phyloP scores from a whole-genome alignment of 768 basidiomycete genomes.

The Tylopilus felleus region DNA sequence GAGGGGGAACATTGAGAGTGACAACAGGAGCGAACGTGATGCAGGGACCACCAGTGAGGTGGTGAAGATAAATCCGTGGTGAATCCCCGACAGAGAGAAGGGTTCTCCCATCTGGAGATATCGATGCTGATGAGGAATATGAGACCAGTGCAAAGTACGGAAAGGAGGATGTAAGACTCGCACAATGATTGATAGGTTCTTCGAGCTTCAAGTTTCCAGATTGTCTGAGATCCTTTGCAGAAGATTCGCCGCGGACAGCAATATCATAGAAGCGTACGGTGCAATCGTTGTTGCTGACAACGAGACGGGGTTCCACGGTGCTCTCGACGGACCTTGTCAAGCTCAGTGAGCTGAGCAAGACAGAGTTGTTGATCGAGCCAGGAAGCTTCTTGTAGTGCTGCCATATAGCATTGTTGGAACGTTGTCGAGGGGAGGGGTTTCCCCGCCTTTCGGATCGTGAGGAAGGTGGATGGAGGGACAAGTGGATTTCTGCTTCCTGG shows the following conservation, averaged over 20 bases:
- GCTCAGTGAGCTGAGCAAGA: slow-evolving; percentile 60
- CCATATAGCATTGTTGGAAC: slow-evolving; percentile 39
- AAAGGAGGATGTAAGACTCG: slow-evolving; percentile 27
- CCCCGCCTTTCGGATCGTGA: slow-evolving; percentile 22
- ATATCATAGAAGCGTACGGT: slow-evolving; percentile 80
- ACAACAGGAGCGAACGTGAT: slow-evolving; percentile 64
- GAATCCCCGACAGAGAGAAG: slow-evolving; percentile 92
- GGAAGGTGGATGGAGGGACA: slow-evolving; percentile 45
- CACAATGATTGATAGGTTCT: slow-evolving; percentile 81
- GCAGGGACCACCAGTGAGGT: slow-evolving; percentile 60
- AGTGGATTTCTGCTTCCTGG: slow-evolving; percentile 67
- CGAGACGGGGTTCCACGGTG: slow-evolving; percentile 70
- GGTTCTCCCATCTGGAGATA: slow-evolving; percentile 85
- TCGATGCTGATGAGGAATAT: slow-evolving; percentile 55
- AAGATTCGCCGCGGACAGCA: slow-evolving; percentile 45
- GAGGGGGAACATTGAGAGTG: slow-evolving; percentile 64
- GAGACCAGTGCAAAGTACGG: slow-evolving; percentile 6
- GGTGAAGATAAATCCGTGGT: slow-evolving; percentile 78
- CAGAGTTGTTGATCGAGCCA: slow-evolving; percentile 82
- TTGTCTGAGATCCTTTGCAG: slow-evolving; percentile 42
- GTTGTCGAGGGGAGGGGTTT: slow-evolving; percentile 10
- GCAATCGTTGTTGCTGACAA: slow-evolving; percentile 84
- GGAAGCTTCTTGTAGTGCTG: slow-evolving; percentile 49
- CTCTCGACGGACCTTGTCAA: slow-evolving; percentile 58
- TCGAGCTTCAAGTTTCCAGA: slow-evolving; percentile 55